Percentiles rank a stretch among this genome's conserved stretches.
These are phyloP conservation scores for Trypanosoma boissoni DNA, from an alignment of 208 protist genomes.

Conservation along the genomic window DNA sequence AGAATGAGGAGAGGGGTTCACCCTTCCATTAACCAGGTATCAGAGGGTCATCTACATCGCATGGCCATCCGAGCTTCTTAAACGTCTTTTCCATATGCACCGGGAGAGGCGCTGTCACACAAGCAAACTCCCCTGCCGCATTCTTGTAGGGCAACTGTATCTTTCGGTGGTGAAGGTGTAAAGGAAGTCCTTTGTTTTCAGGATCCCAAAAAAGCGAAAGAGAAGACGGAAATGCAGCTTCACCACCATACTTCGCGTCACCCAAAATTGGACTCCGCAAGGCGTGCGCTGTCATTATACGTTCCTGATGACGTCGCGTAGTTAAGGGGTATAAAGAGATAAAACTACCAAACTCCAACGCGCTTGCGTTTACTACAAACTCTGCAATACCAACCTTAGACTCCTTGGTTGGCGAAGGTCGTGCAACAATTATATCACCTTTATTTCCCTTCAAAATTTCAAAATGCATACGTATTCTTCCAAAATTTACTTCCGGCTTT, in stretches of 20 bases:
- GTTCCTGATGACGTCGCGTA: constrained; percentile 84
- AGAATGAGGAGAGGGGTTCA: no score
- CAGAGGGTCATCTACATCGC: constrained; percentile 85
- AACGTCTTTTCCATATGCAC: constrained; percentile 89
- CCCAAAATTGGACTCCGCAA: constrained; percentile 87
- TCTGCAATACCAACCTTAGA: constrained; percentile 86
- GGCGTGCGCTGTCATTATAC: constrained; percentile 89
- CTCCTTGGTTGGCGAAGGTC: constrained; percentile 64
- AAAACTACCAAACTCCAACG: constrained; percentile 85
- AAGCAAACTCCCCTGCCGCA: constrained; percentile 69
- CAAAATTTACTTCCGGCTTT: constrained; percentile 83
- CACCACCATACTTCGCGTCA: constrained; percentile 90
- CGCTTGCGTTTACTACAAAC: constrained; percentile 89
- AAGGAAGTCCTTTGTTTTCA: constrained; percentile 67
- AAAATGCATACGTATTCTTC: constrained; percentile 92
- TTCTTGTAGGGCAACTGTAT: constrained; percentile 93
- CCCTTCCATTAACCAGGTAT: constrained; percentile 65
- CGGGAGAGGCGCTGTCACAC: constrained; percentile 87
- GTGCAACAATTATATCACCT: constrained; percentile 75
- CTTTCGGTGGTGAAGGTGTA: constrained; percentile 88
- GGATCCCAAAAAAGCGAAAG: constrained; percentile 84
- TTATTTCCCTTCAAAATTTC: constrained; percentile 67
- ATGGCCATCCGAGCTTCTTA: constrained; percentile 81
- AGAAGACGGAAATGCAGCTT: constrained; percentile 79
- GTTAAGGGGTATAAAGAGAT: constrained; percentile 91